A percentile compares a stretch with the other conserved stretches of the same genome.
Conservation (phyloP, 2,329 filamentous ascomycete genomes). For the Calonectria multiphialidica region DNA sequence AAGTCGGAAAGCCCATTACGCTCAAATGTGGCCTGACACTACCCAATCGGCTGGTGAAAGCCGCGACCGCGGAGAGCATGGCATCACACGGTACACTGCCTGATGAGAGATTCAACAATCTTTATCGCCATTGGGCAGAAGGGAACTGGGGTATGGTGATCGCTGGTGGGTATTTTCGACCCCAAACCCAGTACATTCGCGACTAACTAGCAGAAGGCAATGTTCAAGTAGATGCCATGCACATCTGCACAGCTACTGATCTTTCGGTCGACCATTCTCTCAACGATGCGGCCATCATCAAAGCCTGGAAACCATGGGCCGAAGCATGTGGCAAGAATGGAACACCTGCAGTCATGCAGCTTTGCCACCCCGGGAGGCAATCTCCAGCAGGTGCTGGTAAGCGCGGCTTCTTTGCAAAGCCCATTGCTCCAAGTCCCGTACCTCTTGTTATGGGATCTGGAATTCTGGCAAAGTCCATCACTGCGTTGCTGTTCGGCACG, state of each 20-base stretch:
- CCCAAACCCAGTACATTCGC: neutral
- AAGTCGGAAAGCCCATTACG: neutral
- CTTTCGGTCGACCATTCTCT: conserved; percentile 17
- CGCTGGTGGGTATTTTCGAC: conserved; percentile 41
- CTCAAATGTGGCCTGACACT: neutral
- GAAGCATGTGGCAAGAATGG: neutral
- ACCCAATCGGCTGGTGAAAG: neutral
- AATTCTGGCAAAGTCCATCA: neutral
- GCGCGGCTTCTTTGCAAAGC: neutral
- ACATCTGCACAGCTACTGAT: conserved; percentile 16
- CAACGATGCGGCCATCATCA: neutral
- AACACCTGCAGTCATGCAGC: neutral
- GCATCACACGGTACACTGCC: conserved; percentile 47
- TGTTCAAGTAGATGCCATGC: conserved; percentile 10
- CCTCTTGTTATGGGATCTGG: neutral
- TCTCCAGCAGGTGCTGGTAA: neutral
- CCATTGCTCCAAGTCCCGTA: neutral
- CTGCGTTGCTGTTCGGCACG: neutral
- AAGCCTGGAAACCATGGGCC: neutral
- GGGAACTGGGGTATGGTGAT: conserved; percentile 63
- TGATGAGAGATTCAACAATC: conserved; percentile 49
- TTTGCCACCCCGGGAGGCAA: neutral
- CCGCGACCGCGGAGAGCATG: neutral
- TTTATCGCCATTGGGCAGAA: conserved; percentile 63
- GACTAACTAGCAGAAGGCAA: neutral